phyloP scores from a whole-genome alignment of 1,284 basidiomycete genomes.

The Athelia sp. region DNA sequence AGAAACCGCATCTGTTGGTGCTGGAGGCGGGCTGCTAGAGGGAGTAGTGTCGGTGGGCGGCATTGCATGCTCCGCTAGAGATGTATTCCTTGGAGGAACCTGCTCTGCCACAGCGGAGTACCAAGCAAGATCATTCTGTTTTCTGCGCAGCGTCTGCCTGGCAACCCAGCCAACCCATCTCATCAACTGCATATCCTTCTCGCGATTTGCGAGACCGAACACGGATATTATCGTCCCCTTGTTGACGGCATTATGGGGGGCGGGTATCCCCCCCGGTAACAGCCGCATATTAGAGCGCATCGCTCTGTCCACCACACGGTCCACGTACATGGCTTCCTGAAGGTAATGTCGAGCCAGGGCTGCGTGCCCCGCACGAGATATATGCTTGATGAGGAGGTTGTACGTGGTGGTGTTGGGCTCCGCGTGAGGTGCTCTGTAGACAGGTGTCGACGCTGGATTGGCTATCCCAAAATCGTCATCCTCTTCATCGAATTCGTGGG shows the following conservation, averaged over 20 bases:
- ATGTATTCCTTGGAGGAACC: slow-evolving; percentile 11
- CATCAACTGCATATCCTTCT: slow-evolving; percentile 50
- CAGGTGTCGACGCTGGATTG: slow-evolving; percentile 32
- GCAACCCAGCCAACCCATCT: slow-evolving; percentile 49
- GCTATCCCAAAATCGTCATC: slow-evolving; percentile 58
- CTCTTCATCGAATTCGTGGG: slow-evolving; percentile 56
- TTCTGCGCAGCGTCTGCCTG: slow-evolving; percentile 35
- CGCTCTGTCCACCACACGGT: slow-evolving; percentile 30
- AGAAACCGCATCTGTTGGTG: background rate
- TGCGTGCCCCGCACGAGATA: slow-evolving; percentile 41
- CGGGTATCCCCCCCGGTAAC: slow-evolving; percentile 27
- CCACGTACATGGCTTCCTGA: slow-evolving; percentile 49
- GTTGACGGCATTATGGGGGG: slow-evolving; percentile 50
- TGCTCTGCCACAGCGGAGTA: slow-evolving; percentile 28
- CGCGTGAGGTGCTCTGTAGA: slow-evolving; percentile 40
- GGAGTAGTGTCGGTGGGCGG: background rate
- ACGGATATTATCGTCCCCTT: slow-evolving; percentile 50
- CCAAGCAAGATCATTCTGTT: slow-evolving; percentile 39
- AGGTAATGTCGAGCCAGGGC: slow-evolving; percentile 66
- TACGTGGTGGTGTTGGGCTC: slow-evolving; percentile 69
- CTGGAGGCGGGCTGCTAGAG: background rate
- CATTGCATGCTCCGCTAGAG: background rate
- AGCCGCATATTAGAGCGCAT: slow-evolving; percentile 20
- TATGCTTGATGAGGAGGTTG: slow-evolving; percentile 51
- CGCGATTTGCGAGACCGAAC: slow-evolving; percentile 49